Base-by-base conservation (phyloP, 2,329 filamentous ascomycete species). In the Venturiaceae sp. region DNA sequence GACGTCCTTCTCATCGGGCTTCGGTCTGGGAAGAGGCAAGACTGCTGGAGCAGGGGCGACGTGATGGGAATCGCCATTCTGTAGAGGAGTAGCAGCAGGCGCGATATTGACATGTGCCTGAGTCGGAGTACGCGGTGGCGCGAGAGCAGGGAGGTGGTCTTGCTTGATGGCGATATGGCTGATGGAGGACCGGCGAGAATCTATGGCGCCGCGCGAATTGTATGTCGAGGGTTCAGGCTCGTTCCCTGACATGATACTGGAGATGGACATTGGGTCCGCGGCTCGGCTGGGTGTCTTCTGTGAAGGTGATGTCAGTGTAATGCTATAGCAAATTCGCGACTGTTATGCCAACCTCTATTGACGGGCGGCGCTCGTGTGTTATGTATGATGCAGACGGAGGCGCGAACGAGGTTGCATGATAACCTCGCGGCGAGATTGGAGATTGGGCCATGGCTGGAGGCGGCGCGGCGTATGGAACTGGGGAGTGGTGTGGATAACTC, bases 201-300 rank as follows among this genome's bases (percentile, higher is more conserved):
- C 53, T 9, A 26, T n/a, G n/a, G n/a, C n/a, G n/a, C n/a, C n/a
- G n/a, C 53, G 53, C 14, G 53, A 56, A 23, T 57, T 28, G 7
- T 80, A 78, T 5, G 79, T 76, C 39, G 63, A 67, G 54, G 71
- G 72, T 16, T 83, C 79, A 57, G 87, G 84, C 58, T 90, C 86
- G 58, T 88, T 81, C 64, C 83, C 91, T 3, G 90, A 92, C 46
- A 97, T 85, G 60, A 97, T 95, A 69, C 92, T 96, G 64, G 90
- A 94, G 68, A 97, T 94, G 5, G 92, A 94, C 92, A 96, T 96
- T 57, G 92, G 88, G 69, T 95, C 88, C 60, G 87, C 86, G 41
- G 86, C 80, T 70, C 91, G 85, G 64, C 83, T 84, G 1, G 87
- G 83, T 54, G 87, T 87, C 82, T 91, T 58, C 55, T 57, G 41